Conservation (phyloP, 306 rosid species). For the Sicyos baderoa region DNA sequence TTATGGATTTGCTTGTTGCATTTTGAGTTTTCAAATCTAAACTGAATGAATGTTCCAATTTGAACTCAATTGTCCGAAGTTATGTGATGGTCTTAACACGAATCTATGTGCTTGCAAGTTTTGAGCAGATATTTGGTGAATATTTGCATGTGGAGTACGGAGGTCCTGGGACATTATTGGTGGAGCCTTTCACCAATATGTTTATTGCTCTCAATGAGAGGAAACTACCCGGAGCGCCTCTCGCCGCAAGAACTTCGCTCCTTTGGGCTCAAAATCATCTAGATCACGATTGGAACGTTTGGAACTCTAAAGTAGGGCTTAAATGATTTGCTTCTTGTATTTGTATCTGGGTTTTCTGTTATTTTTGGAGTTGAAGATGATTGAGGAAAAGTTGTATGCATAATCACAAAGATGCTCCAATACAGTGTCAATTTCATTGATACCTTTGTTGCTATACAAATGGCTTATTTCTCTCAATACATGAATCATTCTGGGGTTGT, state of each 20-base stretch:
- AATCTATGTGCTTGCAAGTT: conserved; percentile 20
- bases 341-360: conserved; percentile 18
- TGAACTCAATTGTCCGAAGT: conserved; percentile 20
- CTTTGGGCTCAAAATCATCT: conserved; percentile 61
- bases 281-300: conserved; percentile 44
- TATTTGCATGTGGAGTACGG: conserved; percentile 45
- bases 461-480: conserved; percentile 30
- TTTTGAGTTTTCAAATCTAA: conserved; percentile 29
- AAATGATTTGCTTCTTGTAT: neutral
- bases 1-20: conserved; percentile 32
- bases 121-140: conserved; percentile 43
- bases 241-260: conserved; percentile 57
- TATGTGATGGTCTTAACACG: conserved; percentile 9
- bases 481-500: conserved; percentile 29
- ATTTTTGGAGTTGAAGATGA: conserved; percentile 18
- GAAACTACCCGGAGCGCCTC: conserved; percentile 35
- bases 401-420: conserved; percentile 25
- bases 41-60: conserved; percentile 27
- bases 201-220: conserved; percentile 36
- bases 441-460: conserved; percentile 39
- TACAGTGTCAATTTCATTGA: conserved; percentile 34
- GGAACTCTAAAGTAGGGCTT: conserved; percentile 31
- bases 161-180: conserved; percentile 51
- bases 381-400: conserved; percentile 2
- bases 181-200: conserved; percentile 49